phyloP scores from a whole-genome alignment of 2,329 filamentous ascomycete genomes.

The Didymella keratinophila region DNA sequence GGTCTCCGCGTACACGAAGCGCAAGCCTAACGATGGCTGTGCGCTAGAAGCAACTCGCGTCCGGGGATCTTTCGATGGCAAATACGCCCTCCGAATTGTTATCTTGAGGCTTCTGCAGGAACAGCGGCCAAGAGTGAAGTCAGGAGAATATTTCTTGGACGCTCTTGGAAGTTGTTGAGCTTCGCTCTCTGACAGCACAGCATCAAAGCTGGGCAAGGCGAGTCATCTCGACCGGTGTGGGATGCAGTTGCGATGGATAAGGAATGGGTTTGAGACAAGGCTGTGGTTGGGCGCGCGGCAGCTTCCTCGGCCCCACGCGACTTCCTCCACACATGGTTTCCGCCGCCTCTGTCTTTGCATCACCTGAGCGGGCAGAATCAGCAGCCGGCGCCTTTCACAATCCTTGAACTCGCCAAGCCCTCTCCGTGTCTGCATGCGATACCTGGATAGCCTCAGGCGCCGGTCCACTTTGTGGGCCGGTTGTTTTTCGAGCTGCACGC shows the following conservation, averaged over 20 bases:
- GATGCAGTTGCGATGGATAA: slow-evolving; percentile 6
- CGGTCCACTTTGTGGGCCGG: slow-evolving; percentile 16
- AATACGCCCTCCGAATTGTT: slow-evolving; percentile 7
- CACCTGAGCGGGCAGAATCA: slow-evolving; percentile 16
- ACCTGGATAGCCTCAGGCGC: slow-evolving; percentile 5
- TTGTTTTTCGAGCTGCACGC: slow-evolving; percentile 14
- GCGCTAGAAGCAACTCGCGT: slow-evolving; percentile 12
- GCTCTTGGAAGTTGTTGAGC: slow-evolving; percentile 10
- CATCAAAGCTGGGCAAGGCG: slow-evolving; percentile 11
- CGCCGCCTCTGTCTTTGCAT: slow-evolving; percentile 6
- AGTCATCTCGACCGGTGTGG: slow-evolving; percentile 22
- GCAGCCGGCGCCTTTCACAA: slow-evolving; percentile 3
- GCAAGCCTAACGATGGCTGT: not conserved
- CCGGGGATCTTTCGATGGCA: slow-evolving; percentile 2
- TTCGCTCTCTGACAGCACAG: slow-evolving; percentile 12
- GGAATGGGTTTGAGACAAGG: slow-evolving; percentile 3
- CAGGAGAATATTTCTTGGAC: slow-evolving; percentile 3
- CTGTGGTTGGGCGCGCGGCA: slow-evolving; percentile 8
- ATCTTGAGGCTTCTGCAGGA: slow-evolving; percentile 9
- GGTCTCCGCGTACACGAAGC: slow-evolving; percentile 9
- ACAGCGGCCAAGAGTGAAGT: slow-evolving; percentile 2
- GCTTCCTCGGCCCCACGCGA: slow-evolving; percentile 12
- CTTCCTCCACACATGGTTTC: slow-evolving; percentile 8
- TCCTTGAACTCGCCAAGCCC: slow-evolving; percentile 13
- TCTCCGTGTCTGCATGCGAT: slow-evolving; percentile 8